Base-by-base conservation (phyloP, 2,329 filamentous ascomycete genomes). In the Stagonosporopsis vannaccii region DNA sequence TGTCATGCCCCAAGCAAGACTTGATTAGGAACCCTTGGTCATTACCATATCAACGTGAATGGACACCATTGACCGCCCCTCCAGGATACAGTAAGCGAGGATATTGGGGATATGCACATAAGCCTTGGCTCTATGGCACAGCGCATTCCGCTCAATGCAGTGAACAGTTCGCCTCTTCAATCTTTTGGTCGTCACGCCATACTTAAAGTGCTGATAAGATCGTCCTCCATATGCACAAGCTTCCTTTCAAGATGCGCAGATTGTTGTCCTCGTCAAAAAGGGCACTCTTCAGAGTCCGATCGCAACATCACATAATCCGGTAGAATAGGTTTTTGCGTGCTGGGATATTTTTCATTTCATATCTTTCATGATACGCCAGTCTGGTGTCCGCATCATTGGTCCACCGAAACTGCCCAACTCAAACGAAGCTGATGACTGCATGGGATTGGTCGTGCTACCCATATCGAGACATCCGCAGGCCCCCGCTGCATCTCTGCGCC, bases 341-440 rank as follows among this genome's bases (percentile, higher is more conserved):
- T 67, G 62, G 66, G 67, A 72, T 58, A 51, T 69, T 72, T 73
- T 73, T 70, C 66, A 72, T 73, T 73, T 62, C 66, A 65, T 70
- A 68, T 71, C 65, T 70, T 69, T 70, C 55, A 66, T 66, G 62
- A 67, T 60, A 66, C 70, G 70, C 71, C 70, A 70, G 69, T 64
- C 66, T 61, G 66, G 66, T 67, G 62, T 62, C 61, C 63, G 62
- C 68, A 59, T 65, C 57, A 25, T 51, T 56, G 66, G 66, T 66
- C 66, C 64, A 64, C 67, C 67, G 60, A 56, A 56, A 68, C 68
- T 64, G 64, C 63, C 70, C 60, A 61, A 51, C 50, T 35, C 44
- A 44, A 59, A 62, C 55, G 55, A 64, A 60, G 60, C 53, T 56
- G 58, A 51, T 37, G 51, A 52, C 60, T 67, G 63, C 60, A 69